Evolutionary conservation across 2,329 filamentous ascomycete genomes (phyloP).

Genomic region (Ceratocystiopsis minuta): DNA sequence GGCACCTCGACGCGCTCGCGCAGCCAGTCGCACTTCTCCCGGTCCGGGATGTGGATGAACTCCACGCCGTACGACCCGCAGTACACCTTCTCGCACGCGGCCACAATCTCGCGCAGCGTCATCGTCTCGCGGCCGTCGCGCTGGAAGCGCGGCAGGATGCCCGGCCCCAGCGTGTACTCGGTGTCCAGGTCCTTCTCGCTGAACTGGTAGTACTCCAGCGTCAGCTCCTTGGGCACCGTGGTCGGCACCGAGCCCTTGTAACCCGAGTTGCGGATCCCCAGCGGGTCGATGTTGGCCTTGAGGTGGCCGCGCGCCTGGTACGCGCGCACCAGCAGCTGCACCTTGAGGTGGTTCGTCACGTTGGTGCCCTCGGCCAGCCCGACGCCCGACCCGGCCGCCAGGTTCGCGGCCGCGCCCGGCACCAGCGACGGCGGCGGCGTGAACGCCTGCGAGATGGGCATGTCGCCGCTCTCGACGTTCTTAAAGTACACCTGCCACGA

Average conservation of each 20-base stretch:
- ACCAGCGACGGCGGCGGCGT: conserved; percentile 86
- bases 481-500: conserved; percentile 99
- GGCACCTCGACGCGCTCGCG: conserved; percentile 89
- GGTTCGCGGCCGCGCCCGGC: conserved; percentile 60
- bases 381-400: conserved; percentile 46
- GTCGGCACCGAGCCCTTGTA: conserved; percentile 67
- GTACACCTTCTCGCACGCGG: conserved; percentile 85
- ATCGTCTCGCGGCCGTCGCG: conserved; percentile 81
- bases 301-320: conserved; percentile 97
- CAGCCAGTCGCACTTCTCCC: conserved; percentile 96
- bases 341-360: conserved; percentile 91
- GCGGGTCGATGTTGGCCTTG: conserved; percentile 92
- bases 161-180: conserved; percentile 81
- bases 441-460: conserved; percentile 95
- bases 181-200: conserved; percentile 83
- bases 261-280: conserved; percentile 70
- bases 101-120: conserved; percentile 88
- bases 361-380: conserved; percentile 55
- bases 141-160: conserved; percentile 88
- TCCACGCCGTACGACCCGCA: conserved; percentile 95
- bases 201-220: conserved; percentile 88
- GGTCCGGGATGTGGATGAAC: conserved; percentile 96
- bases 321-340: conserved; percentile 87
- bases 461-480: conserved; percentile 96
- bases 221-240: conserved; percentile 70